Evolutionary conservation across 2,329 filamentous ascomycete genomes (phyloP), one percentile per base, ranked within the genome.

Genomic region (Hirsutella minnesotensis): DNA sequence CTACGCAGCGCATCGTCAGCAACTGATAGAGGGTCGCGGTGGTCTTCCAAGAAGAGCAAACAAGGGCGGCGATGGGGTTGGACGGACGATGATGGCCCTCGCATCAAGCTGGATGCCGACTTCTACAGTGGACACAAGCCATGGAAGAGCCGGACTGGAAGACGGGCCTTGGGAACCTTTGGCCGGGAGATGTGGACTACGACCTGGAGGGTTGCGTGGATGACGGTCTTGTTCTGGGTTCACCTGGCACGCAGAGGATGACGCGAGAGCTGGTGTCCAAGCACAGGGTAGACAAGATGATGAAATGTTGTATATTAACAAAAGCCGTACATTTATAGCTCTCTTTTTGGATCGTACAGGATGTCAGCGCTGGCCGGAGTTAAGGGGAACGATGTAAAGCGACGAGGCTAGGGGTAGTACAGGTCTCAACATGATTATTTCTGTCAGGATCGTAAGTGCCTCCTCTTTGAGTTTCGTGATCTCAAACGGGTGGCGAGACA

Each of bases 161-260:
- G 51, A 40, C 49, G 55, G 56, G 56, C 56, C 19, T 57, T 73
- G 3, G 57, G 59, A 2, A 56, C 76, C 4, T 70, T 83, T 5
- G 57, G 66, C 27, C 65, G 68, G 21, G 83, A 90, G 58, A 62
- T 87, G 31, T 71, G 69, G 61, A 72, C 67, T 9, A 80, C 75
- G 37, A 53, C 80, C 16, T 78, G 75, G 64, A 68, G 74, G 39
- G 79, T 88, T 3, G 69, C 68, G 5, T 77, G 74, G 69, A 73
- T 84, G 59, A 77, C 76, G 18, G 59, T 80, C 37, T 49, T 66
- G 13, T 79, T 79, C 58, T 92, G 84, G 69, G 68, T 68, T 24
- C 85, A 79, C 63, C 62, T 90, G 51, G 68, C 81, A 44, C 77
- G 73, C 63, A 70, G 70, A 54, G 80, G 81, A 49, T 86, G 39